Evolutionary conservation across 192 early-diverging fungal genomes (phyloP).

Genomic region (Backusella parvicylindrica): DNA sequence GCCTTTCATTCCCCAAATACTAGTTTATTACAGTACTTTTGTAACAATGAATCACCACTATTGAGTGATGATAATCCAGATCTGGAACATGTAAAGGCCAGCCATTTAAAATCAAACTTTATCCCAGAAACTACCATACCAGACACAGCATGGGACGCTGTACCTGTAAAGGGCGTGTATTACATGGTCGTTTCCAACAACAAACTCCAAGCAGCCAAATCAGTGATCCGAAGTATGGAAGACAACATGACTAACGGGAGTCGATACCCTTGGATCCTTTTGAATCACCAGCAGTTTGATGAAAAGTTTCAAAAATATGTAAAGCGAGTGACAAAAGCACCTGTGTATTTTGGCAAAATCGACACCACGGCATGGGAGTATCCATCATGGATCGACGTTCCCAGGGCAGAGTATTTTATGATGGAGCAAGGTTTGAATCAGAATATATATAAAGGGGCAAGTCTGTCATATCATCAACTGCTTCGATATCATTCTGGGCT

Average conservation of each 20-base stretch:
- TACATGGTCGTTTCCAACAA: slow-evolving; percentile 61
- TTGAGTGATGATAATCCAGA: not conserved
- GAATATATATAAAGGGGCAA: slow-evolving; percentile 16
- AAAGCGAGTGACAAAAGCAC: not conserved
- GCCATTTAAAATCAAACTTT: not conserved
- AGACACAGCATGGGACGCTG: not conserved
- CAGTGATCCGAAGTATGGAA: slow-evolving; percentile 63
- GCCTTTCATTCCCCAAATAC: not conserved
- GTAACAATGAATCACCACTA: not conserved
- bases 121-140: not conserved
- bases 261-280: slow-evolving; percentile 66
- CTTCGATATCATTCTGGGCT: slow-evolving; percentile 44
- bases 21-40: not conserved
- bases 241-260: slow-evolving; percentile 65
- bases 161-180: slow-evolving; percentile 14
- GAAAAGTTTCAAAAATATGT: slow-evolving; percentile 47
- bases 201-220: slow-evolving; percentile 55
- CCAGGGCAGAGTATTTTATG: slow-evolving; percentile 52
- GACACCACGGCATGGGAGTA: slow-evolving; percentile 69
- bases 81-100: not conserved
- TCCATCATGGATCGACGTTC: slow-evolving; percentile 69
- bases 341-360: slow-evolving; percentile 35
- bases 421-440: slow-evolving; percentile 48
- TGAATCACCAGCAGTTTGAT: slow-evolving; percentile 65
- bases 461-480: slow-evolving; percentile 17